Evolutionary conservation across 305 asterid genomes (phyloP).

Genomic region (Solanum hybrid): DNA sequence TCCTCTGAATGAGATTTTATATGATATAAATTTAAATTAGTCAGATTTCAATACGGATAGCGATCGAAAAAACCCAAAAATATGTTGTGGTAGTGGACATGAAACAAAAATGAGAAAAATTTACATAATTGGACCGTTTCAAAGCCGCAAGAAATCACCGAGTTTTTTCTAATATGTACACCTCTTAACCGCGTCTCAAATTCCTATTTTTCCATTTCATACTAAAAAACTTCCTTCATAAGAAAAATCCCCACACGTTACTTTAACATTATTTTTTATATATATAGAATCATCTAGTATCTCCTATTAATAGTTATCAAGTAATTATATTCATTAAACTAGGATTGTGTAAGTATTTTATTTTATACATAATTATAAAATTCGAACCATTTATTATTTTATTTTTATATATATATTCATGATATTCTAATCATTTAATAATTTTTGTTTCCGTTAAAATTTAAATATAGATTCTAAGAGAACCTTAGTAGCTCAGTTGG

Average conservation of each 20-base stretch:
- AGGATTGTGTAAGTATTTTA: neutral
- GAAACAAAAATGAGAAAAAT: neutral
- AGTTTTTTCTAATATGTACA: neutral
- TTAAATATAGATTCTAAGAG: accelerated
- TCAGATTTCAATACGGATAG: accelerated
- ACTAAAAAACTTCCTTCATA: conserved; percentile 4
- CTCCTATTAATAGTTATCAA: neutral
- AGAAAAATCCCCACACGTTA: conserved; percentile 15
- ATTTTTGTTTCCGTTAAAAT: neutral
- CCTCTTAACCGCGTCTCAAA: conserved; percentile 4
- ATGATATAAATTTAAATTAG: neutral
- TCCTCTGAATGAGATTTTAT: neutral
- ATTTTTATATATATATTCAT: neutral
- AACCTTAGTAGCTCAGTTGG: accelerated
- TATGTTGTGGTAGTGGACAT: neutral
- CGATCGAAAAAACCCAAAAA: neutral
- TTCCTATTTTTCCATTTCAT: neutral
- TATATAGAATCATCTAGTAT: neutral
- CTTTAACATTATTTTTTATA: neutral
- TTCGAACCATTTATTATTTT: neutral
- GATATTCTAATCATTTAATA: neutral
- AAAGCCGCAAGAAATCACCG: neutral
- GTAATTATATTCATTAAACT: neutral
- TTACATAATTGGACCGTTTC: conserved; percentile 10
- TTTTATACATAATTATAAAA: neutral